phyloP scores from a whole-genome alignment of 2,329 filamentous ascomycete genomes.

The Trichoderma pleuroti region DNA sequence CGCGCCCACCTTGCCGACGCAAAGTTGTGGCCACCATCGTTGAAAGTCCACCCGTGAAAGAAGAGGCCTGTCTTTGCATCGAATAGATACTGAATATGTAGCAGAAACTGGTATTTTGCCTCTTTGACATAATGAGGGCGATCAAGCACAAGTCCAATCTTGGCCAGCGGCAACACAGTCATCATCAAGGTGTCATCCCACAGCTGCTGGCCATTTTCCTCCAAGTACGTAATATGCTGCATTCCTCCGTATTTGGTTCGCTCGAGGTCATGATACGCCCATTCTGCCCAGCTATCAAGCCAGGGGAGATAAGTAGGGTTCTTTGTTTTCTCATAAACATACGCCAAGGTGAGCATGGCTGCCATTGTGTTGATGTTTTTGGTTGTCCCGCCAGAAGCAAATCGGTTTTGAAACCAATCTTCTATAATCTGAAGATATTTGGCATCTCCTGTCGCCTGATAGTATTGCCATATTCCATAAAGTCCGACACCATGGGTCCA shows the following conservation, averaged over 20 bases:
- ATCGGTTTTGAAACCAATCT: neutral
- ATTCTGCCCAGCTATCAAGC: constrained; percentile 11
- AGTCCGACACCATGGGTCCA: constrained; percentile 12
- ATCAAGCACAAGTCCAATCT: constrained; percentile 7
- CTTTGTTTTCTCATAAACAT: neutral
- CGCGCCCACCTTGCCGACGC: constrained; percentile 3
- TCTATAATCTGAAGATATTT: constrained; percentile 11
- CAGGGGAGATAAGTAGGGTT: constrained; percentile 2
- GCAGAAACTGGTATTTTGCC: constrained; percentile 2
- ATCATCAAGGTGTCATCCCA: constrained; percentile 15
- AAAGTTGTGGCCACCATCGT: constrained; percentile 8
- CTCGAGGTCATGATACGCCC: constrained; percentile 10
- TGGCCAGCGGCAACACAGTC: constrained; percentile 3
- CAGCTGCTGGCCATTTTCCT: constrained; percentile 6
- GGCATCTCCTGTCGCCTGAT: neutral
- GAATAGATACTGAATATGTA: constrained; percentile 7
- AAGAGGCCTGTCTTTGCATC: constrained; percentile 7
- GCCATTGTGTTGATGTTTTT: constrained; percentile 14
- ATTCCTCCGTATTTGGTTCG: constrained; percentile 13
- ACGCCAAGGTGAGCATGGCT: constrained; percentile 9
- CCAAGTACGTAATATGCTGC: constrained; percentile 13
- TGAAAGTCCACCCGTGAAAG: constrained; percentile 11
- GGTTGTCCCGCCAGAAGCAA: neutral
- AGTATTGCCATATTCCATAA: constrained; percentile 14
- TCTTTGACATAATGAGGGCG: constrained; percentile 5